phyloP scores from a whole-genome alignment of 306 rosid species.

The Corylus americana region DNA sequence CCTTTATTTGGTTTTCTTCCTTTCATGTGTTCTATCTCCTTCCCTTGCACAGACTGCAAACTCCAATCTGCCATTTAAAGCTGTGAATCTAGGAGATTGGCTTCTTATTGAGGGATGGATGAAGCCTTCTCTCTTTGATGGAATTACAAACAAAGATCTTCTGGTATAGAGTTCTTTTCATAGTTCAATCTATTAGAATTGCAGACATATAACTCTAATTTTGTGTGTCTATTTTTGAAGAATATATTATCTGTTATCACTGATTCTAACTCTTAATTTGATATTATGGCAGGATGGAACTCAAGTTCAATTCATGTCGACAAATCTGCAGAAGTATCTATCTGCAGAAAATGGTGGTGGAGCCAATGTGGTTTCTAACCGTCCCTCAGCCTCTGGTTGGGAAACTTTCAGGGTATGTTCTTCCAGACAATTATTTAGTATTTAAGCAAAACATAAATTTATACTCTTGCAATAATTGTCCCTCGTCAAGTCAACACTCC shows the following conservation, averaged over 20 bases:
- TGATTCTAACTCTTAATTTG: background rate
- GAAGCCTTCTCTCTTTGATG: constrained; percentile 63
- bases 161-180: constrained; percentile 31
- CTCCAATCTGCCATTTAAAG: constrained; percentile 46
- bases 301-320: constrained; percentile 55
- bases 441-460: background rate
- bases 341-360: constrained; percentile 61
- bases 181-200: background rate
- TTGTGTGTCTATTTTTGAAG: background rate
- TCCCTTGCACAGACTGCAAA: constrained; percentile 34
- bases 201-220: background rate
- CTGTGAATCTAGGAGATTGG: constrained; percentile 73
- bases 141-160: constrained; percentile 59
- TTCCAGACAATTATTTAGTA: background rate
- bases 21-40: constrained; percentile 25
- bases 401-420: constrained; percentile 63
- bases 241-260: background rate
- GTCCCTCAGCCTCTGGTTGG: constrained; percentile 47
- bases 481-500: background rate
- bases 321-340: constrained; percentile 50
- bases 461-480: background rate
- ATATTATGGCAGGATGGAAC: constrained; percentile 61
- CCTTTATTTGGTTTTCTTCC: constrained; percentile 25
- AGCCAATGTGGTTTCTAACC: constrained; percentile 47
- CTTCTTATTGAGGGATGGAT: constrained; percentile 71